Evolutionary conservation across 31 red algal genomes (phyloP), one percentile per base, ranked within the genome.

Genomic region (Odonthalia washingtoniensis): DNA sequence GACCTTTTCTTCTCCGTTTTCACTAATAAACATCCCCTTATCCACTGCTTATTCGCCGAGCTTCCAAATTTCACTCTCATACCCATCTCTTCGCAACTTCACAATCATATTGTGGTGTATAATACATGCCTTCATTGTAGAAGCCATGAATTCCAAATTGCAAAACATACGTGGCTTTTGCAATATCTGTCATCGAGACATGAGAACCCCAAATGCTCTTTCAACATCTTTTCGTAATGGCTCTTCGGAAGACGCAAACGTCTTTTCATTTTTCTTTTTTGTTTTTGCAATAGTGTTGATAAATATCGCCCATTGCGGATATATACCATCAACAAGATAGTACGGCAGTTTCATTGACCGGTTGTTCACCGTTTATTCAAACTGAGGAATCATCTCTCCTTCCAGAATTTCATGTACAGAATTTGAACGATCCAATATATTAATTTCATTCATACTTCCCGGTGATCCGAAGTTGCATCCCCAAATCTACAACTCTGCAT

Each of bases 401-500:
- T 61, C 1, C 5, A 31, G 38, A 21, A 79, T 78, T 30, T 78
- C 65, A 18, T 80, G 62, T 14, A 40, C 21, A 2, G 66, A 40
- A 5, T 28, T 9, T 1, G 46, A 78, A 17, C 32, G 21, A 21
- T 88, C 64, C 24, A 88, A 57, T 3, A 88, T 39, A 62, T 79
- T 88, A 28, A 79, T 77, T 26, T 88, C 41, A 39, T 88, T 88
- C 1, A 33, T 66, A 18, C 72, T 52, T 38, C 75, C 72, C 9
- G 53, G 85, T 0, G 34, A 41, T 1, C 34, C 85, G 43, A 88
- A 88, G 44, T 31, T 24, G 31, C 41, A 4, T 44, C 80, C 74
- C 85, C 85, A 88, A 60, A 75, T 78, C 73, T 64, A 88, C 3
- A 79, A 46, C 2, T 74, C 28, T 62, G 49, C 66, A 34, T 86